Evolutionary conservation across 805 yeast species (phyloP), one percentile per base, ranked within the genome.

Genomic region (Clavispora santaluciae): DNA sequence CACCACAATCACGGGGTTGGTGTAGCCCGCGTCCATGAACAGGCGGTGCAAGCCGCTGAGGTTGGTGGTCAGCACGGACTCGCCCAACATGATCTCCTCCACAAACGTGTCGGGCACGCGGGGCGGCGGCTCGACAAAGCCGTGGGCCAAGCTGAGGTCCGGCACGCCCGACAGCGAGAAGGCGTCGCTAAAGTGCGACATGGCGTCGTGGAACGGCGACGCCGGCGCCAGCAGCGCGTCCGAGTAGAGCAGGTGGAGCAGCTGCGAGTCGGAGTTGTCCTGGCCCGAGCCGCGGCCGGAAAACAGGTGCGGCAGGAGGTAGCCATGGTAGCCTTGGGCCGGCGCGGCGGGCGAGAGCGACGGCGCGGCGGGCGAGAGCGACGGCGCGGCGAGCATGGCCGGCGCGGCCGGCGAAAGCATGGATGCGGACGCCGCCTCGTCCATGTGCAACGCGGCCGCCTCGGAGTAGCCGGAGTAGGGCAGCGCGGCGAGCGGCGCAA

Each of bases 81-180:
- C 68, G 2, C 74, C 74, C 25, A 68, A 53, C 1, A 55, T 61
- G 15, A 68, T 66, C 44, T 66, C 72, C 18, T 53, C 52, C 39
- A 61, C 66, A 44, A 65, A 66, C 4, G 48, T 34, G 33, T 52
- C 54, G 13, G 29, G 6, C 18, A 28, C 31, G 30, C 15, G 24
- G 13, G 11, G 16, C 30, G 24, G 33, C 22, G 30, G 20, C 40
- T 43, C 42, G 17, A 31, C 33, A 12, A 10, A 31, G 16, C 35
- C 35, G 35, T 12, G 16, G 22, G 4, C 33, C 22, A 29, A 17
- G 23, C 6, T n/a, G n/a, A n/a, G 10, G 25, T 22, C 11, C 25
- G 46, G 12, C 36, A 21, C 33, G 4, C 50, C 48, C 4, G 43
- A 28, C 22, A 49, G 50, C 3, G 55, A 42, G 26, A 38, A 45